Evolutionary conservation across 1,139 yeast species (phyloP).

Genomic region (Pichia sp.): DNA sequence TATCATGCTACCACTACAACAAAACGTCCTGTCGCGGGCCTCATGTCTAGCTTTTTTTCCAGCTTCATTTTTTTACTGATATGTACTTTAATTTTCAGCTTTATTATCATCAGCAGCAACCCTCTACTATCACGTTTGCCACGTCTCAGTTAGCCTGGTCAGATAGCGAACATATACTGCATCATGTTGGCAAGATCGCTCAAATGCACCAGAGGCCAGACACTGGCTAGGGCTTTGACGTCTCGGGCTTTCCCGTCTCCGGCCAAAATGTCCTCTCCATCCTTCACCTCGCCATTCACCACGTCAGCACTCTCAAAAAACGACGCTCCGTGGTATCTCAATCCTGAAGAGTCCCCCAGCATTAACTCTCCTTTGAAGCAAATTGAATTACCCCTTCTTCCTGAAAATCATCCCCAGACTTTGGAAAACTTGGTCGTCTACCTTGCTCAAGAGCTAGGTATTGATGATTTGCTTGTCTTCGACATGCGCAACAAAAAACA

Average conservation of each 20-base stretch:
- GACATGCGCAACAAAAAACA: slow-evolving; percentile 42
- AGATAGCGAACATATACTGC: too few relatives aligned
- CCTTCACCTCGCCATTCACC: background rate
- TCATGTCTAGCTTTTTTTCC: too few relatives aligned
- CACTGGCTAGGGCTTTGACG: background rate
- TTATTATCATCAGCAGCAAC: too few relatives aligned
- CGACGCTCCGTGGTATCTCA: slow-evolving; percentile 55
- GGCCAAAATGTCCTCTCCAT: background rate
- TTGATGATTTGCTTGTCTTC: slow-evolving; percentile 55
- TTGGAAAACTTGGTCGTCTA: slow-evolving; percentile 43
- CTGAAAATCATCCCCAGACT: slow-evolving; percentile 51
- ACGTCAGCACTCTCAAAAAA: background rate
- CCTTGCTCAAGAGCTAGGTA: slow-evolving; percentile 59
- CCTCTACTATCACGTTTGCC: too few relatives aligned
- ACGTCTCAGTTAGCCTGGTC: too few relatives aligned
- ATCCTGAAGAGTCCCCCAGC: slow-evolving; percentile 46
- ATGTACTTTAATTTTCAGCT: too few relatives aligned
- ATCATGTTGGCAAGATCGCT: background rate
- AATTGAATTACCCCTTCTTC: slow-evolving; percentile 46
- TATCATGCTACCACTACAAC: too few relatives aligned
- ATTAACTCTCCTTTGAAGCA: slow-evolving; percentile 33
- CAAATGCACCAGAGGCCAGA: background rate
- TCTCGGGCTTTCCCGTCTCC: background rate
- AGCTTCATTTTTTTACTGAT: too few relatives aligned
- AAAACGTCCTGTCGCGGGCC: too few relatives aligned